Conservation (phyloP, 352 stramenopile species). For the Globisporangium radiosum region DNA sequence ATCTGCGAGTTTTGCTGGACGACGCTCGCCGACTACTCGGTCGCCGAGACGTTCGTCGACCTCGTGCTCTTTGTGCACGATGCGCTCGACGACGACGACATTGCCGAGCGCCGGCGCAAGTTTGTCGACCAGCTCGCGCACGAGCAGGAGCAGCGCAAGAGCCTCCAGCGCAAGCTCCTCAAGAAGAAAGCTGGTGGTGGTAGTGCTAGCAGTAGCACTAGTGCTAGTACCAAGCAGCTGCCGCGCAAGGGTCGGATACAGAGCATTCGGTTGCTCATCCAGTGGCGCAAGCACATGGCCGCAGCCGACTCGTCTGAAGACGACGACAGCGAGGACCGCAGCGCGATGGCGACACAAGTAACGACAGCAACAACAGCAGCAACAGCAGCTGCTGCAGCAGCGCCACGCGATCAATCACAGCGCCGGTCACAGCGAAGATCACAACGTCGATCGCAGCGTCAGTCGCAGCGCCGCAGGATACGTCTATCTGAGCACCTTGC, state of each 20-base stretch:
- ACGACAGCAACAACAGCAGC: constrained; percentile 1
- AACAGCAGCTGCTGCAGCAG: constrained; percentile 14
- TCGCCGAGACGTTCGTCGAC: constrained; percentile 68
- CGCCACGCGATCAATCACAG: neutral
- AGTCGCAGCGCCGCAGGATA: too few relatives aligned
- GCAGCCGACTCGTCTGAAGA: constrained; percentile 9
- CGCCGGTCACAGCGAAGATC: too few relatives aligned
- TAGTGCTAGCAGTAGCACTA: constrained; percentile 14
- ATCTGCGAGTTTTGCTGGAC: constrained; percentile 76
- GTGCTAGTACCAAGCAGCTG: constrained; percentile 16
- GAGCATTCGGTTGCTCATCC: constrained; percentile 67
- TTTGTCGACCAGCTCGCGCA: constrained; percentile 54
- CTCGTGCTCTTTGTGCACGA: constrained; percentile 69
- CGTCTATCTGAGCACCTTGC: too few relatives aligned
- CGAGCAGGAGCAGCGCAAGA: constrained; percentile 54
- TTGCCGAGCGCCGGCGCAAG: constrained; percentile 40
- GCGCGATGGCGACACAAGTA: constrained; percentile 2
- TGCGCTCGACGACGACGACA: constrained; percentile 47
- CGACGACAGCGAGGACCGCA: constrained; percentile 6
- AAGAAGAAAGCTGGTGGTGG: constrained; percentile 17
- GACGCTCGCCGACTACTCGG: constrained; percentile 63
- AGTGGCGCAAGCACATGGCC: constrained; percentile 50
- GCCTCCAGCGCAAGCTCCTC: constrained; percentile 35
- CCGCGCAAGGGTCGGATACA: constrained; percentile 38
- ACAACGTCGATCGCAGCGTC: too few relatives aligned